Conservation (phyloP, 345 rosid genomes). For the Hibiscus syriacus region DNA sequence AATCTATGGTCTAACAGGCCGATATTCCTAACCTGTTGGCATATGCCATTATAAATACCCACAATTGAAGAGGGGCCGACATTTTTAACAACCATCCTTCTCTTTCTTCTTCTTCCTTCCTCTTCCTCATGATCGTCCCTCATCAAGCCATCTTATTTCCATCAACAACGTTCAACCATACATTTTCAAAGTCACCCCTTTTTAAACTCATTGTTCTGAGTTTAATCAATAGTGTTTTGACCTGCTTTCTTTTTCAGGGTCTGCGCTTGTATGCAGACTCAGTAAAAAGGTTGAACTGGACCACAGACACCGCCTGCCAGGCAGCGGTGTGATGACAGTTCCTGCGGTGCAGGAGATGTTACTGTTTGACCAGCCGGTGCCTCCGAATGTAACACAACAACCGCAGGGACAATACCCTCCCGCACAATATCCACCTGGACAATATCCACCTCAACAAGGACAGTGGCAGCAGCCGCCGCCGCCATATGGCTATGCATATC, state of each 20-base stretch:
- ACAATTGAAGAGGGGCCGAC: too few species aligned
- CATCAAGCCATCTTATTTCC: too few species aligned
- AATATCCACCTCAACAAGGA: constrained; percentile 30
- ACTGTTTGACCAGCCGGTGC: constrained; percentile 41
- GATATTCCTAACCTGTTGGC: too few species aligned
- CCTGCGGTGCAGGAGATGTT: constrained; percentile 70
- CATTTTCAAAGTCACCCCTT: neutral
- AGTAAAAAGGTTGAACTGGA: constrained; percentile 79
- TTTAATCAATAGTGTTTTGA: neutral
- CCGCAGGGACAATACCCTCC: neutral
- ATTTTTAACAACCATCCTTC: too few species aligned
- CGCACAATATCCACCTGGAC: neutral
- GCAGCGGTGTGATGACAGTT: constrained; percentile 45
- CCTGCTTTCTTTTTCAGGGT: constrained; percentile 38
- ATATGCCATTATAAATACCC: too few species aligned
- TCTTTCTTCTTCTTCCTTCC: too few species aligned
- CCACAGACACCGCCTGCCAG: constrained; percentile 49
- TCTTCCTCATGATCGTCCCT: too few species aligned
- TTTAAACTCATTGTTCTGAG: neutral
- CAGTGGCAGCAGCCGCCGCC: constrained; percentile 16
- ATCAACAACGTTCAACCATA: neutral
- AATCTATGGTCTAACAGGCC: too few species aligned
- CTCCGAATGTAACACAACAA: constrained; percentile 16
- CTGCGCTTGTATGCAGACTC: constrained; percentile 80
- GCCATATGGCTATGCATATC: constrained; percentile 21